Evolutionary conservation across 805 yeast genomes (phyloP).

Genomic region (Saccharomycopsis capsularis): DNA sequence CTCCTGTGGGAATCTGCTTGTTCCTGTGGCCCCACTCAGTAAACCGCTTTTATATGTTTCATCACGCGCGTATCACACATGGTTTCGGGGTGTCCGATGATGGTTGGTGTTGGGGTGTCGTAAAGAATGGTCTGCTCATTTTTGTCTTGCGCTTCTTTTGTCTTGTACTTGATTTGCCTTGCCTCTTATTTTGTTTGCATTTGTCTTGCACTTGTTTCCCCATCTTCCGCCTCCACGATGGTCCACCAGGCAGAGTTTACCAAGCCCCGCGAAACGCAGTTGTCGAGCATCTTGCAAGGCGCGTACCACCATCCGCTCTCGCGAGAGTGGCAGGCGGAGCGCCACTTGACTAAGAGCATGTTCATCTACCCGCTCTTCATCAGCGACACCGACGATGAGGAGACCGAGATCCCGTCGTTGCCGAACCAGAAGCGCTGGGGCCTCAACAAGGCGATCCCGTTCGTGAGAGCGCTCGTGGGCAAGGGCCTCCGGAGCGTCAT

Average conservation of each 20-base stretch:
- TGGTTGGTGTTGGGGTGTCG: too few relatives aligned
- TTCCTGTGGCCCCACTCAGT: too few relatives aligned
- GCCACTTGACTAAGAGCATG: slow-evolving; percentile 79
- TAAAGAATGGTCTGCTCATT: too few relatives aligned
- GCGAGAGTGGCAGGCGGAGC: slow-evolving; percentile 86
- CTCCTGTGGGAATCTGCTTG: too few relatives aligned
- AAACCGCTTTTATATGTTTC: too few relatives aligned
- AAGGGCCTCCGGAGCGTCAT: slow-evolving; percentile 86
- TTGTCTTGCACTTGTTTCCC: too few relatives aligned
- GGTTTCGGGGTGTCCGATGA: too few relatives aligned
- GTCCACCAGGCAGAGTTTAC: slow-evolving; percentile 68
- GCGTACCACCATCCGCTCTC: slow-evolving; percentile 89
- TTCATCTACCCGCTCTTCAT: slow-evolving; percentile 89
- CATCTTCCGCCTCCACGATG: too few relatives aligned
- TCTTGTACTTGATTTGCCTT: too few relatives aligned
- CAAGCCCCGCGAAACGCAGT: slow-evolving; percentile 47
- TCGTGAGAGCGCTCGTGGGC: slow-evolving; percentile 65
- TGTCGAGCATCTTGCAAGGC: slow-evolving; percentile 80
- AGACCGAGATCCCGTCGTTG: slow-evolving; percentile 60
- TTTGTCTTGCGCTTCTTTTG: too few relatives aligned
- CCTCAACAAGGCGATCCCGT: slow-evolving; percentile 64
- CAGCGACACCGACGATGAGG: slow-evolving; percentile 76
- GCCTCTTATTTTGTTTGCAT: too few relatives aligned
- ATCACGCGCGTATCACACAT: too few relatives aligned
- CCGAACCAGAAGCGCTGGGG: slow-evolving; percentile 91